Conservation (phyloP, 148 eudicot species). For the Fallopia convolvulus region DNA sequence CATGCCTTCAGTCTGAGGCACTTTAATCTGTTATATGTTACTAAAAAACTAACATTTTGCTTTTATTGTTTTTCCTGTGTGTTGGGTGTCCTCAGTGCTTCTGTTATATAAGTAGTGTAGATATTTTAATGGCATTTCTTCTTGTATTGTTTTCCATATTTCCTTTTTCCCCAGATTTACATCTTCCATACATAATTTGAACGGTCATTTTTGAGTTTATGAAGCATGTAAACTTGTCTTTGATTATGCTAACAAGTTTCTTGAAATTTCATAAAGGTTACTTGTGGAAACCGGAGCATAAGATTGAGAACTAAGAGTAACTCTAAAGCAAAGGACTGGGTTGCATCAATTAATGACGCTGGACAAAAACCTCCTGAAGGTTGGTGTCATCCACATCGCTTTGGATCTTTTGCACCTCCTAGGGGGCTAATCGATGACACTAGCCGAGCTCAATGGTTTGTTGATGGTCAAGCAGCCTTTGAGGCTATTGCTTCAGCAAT, state of each 20-base stretch:
- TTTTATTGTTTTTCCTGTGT: not conserved
- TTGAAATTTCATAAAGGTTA: slow-evolving; percentile 42
- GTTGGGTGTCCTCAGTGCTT: not conserved
- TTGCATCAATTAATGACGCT: slow-evolving; percentile 89
- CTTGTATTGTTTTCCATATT: not conserved
- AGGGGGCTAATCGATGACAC: slow-evolving; percentile 89
- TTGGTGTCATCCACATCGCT: slow-evolving; percentile 95
- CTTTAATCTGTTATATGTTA: not conserved
- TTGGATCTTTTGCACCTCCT: slow-evolving; percentile 94
- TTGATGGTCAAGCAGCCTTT: slow-evolving; percentile 84
- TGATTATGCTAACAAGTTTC: slow-evolving; percentile 5
- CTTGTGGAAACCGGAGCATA: slow-evolving; percentile 84
- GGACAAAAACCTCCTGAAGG: slow-evolving; percentile 93
- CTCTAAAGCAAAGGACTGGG: slow-evolving; percentile 82
- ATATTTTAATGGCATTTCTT: slow-evolving; percentile 1
- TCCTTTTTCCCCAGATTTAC: not conserved
- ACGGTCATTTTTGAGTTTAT: not conserved
- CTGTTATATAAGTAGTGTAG: not conserved
- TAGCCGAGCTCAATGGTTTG: slow-evolving; percentile 95
- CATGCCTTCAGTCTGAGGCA: not conserved
- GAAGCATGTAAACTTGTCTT: not conserved
- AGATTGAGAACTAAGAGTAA: slow-evolving; percentile 61
- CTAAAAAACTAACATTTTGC: not conserved
- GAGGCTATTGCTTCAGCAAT: slow-evolving; percentile 90
- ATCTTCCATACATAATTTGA: not conserved